Evolutionary conservation across 768 basidiomycete species (phyloP), one percentile per base, ranked within the genome.

Genomic region (Russula sp.): DNA sequence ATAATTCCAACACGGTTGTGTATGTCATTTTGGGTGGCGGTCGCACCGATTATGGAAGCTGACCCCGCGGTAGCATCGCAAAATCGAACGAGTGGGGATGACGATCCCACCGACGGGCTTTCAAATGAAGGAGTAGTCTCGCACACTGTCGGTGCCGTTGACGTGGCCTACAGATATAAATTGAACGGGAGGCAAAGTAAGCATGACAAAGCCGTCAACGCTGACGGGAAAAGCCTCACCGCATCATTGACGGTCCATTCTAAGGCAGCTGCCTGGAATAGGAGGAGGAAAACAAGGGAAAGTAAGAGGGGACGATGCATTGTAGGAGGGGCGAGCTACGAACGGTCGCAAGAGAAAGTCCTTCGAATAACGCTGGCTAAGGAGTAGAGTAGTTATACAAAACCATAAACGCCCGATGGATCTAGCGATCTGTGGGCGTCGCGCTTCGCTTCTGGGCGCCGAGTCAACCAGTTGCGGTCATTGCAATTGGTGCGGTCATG

Each of bases 401-500:
- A 55, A 11, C n/a, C 7, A 34, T 45, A 44, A 50, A 60, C 53
- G 57, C 58, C 37, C 47, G 13, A 13, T 49, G 22, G 13, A 64
- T 59, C 62, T 59, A 51, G 37, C 57, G 62, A 63, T 63, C 62
- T 20, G 37, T n/a, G 31, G 3, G 37, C 44, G 39, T 45, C 44
- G 39, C 35, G 57, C 57, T 20, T 13, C 27, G 18, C 45, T 45
- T 55, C 47, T 55, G 45, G 45, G 7, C 31, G 44, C 56, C 62
- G 54, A 64, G 63, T 64, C 63, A 50, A 64, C 53, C 27, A 64
- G 58, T 39, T 64, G 27, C 47, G 35, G 8, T 59, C 58, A 34
- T 64, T 47, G 58, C 14, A 42, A 22, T 50, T 50, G 54, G 39
- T 55, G 11, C 61, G 37, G 31, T 27, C 2, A 20, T 27, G 47